Conservation (phyloP, 495 filamentous ascomycete species). For the Terfezia boudieri region DNA sequence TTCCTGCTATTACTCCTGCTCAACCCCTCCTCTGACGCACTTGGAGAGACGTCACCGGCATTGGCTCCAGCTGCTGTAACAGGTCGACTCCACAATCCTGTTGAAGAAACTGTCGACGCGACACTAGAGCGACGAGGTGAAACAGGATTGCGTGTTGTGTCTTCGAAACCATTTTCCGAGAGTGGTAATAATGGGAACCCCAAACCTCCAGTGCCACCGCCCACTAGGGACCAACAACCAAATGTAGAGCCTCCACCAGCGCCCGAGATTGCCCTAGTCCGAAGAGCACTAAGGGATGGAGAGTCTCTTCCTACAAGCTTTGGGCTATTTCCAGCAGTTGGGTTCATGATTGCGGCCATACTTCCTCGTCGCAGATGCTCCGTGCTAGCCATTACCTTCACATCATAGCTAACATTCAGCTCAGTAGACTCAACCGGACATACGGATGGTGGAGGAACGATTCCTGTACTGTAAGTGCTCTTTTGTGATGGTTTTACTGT, state of each 20-base stretch:
- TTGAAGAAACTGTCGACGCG: background rate
- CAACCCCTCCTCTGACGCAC: background rate
- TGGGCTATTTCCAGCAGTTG: background rate
- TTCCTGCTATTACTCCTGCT: background rate
- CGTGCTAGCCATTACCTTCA: slow-evolving; percentile 52
- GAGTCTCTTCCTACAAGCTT: background rate
- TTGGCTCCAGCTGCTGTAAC: background rate
- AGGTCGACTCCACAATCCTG: background rate
- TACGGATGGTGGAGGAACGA: slow-evolving; percentile 12
- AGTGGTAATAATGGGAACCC: background rate
- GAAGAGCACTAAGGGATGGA: background rate
- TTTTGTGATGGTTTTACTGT: slow-evolving; percentile 6
- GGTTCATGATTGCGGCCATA: background rate
- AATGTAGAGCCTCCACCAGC: background rate
- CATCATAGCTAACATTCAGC: slow-evolving; percentile 43
- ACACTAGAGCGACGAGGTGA: background rate
- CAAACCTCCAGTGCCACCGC: background rate
- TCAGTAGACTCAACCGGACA: slow-evolving; percentile 17
- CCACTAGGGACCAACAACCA: background rate
- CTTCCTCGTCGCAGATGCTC: slow-evolving; percentile 53
- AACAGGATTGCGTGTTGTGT: background rate
- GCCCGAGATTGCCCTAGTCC: background rate
- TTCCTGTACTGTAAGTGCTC: slow-evolving; percentile 11
- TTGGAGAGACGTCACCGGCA: background rate
- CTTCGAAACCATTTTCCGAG: background rate